Percentiles rank a stretch among this genome's conserved stretches.
Evolutionary conservation across 1,284 basidiomycete genomes (phyloP).

Genomic region (Cutaneotrichosporon cyanovorans): DNA sequence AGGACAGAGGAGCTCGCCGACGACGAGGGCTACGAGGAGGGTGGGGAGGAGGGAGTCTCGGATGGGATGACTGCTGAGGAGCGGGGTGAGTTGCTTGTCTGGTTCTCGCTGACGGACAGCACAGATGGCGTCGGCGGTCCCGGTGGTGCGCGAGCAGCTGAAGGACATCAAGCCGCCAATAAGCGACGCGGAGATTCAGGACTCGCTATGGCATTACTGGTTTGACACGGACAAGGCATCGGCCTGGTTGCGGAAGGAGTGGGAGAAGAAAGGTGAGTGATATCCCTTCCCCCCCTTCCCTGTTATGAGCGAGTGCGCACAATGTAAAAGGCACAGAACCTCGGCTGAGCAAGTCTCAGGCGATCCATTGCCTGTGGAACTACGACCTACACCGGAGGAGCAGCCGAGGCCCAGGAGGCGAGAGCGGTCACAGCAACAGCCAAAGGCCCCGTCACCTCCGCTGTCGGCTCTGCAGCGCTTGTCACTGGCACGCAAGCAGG

Average conservation of each 20-base stretch:
- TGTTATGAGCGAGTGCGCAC: constrained; percentile 5
- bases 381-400: constrained; percentile 33
- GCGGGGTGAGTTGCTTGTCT: constrained; percentile 36
- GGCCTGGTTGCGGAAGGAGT: constrained; percentile 55
- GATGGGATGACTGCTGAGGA: constrained; percentile 38
- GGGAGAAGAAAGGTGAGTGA: constrained; percentile 70
- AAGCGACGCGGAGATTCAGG: constrained; percentile 66
- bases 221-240: constrained; percentile 77
- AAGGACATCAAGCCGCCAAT: constrained; percentile 64
- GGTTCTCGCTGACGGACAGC: constrained; percentile 48
- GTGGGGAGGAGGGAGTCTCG: constrained; percentile 38
- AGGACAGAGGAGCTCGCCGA: constrained; percentile 11
- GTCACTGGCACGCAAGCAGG: constrained; percentile 48
- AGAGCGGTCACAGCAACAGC: neutral
- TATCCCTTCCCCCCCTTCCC: no score
- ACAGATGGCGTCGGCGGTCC: constrained; percentile 63
- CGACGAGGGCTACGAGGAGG: constrained; percentile 38
- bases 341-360: constrained; percentile 31
- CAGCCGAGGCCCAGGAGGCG: constrained; percentile 21
- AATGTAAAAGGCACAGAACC: neutral
- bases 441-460: constrained; percentile 45
- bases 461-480: constrained; percentile 64
- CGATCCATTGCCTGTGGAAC: constrained; percentile 22
- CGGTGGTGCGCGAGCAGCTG: constrained; percentile 59
- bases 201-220: constrained; percentile 79